These are phyloP conservation scores for Plasmodium berghei DNA, from an alignment of 169 alveolate species.

Conservation along the genomic window DNA sequence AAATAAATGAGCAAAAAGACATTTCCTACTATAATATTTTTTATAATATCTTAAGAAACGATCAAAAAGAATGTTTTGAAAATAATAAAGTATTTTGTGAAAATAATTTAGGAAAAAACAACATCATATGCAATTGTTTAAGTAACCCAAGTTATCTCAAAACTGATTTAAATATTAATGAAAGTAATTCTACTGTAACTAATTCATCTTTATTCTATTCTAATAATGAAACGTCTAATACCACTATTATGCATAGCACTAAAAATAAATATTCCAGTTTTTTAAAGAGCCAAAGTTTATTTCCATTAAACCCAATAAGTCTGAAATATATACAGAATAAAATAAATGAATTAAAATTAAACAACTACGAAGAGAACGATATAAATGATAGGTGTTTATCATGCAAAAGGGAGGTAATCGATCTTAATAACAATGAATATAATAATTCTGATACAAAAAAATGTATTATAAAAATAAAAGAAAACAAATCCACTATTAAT, in stretches of 20 bases:
- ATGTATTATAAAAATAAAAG: slow-evolving; percentile 26
- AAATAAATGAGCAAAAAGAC: slow-evolving; percentile 24
- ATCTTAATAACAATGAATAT: not conserved
- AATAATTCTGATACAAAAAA: not conserved
- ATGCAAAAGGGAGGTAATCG: too few relatives aligned
- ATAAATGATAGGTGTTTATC: not conserved
- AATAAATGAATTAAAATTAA: slow-evolving; percentile 21
- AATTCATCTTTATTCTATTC: too few relatives aligned
- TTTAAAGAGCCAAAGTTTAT: not conserved
- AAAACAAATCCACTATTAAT: slow-evolving; percentile 27
- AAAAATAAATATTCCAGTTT: not conserved
- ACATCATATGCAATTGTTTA: not conserved
- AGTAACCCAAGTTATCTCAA: not conserved
- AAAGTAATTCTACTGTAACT: too few relatives aligned
- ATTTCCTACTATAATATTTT: slow-evolving; percentile 10
- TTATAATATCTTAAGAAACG: slow-evolving; percentile 1
- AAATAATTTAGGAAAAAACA: not conserved
- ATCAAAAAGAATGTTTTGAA: slow-evolving; percentile 19
- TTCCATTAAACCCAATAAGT: slow-evolving; percentile 9
- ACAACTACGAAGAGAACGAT: slow-evolving; percentile 15
- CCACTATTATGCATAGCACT: too few relatives aligned
- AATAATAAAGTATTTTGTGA: slow-evolving; percentile 12
- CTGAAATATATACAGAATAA: slow-evolving; percentile 22
- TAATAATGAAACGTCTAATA: too few relatives aligned
- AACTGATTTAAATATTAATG: too few relatives aligned